Percentiles rank a stretch among this genome's conserved stretches.
phyloP scores from a whole-genome alignment of 2,329 filamentous ascomycete genomes.

The Colletotrichum cereale region DNA sequence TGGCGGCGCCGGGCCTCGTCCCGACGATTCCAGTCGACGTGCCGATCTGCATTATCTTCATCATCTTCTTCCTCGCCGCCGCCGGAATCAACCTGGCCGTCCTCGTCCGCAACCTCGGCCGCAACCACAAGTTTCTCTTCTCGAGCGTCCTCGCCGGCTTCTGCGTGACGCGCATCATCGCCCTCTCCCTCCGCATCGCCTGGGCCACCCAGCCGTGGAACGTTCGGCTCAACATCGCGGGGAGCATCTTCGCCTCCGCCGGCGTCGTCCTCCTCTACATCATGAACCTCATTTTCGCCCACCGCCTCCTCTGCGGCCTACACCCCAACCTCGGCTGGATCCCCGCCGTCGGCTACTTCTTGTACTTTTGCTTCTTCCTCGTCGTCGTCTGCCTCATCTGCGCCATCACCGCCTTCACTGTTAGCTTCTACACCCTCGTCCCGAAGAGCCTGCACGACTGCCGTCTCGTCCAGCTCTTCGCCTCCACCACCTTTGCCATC shows the following conservation, averaged over 20 bases:
- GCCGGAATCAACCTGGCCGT: constrained; percentile 71
- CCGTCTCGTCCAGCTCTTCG: constrained; percentile 74
- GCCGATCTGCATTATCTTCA: constrained; percentile 73
- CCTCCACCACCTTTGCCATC: constrained; percentile 72
- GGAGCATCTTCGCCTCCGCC: constrained; percentile 78
- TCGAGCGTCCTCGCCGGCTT: constrained; percentile 70
- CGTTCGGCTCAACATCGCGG: constrained; percentile 64
- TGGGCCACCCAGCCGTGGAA: constrained; percentile 61
- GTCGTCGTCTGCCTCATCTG: constrained; percentile 73
- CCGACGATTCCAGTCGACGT: constrained; percentile 72
- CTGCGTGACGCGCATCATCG: constrained; percentile 66
- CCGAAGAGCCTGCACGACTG: constrained; percentile 61
- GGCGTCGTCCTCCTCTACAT: constrained; percentile 82
- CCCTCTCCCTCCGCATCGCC: constrained; percentile 64
- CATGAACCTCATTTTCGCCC: constrained; percentile 81
- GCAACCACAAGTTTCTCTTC: constrained; percentile 70
- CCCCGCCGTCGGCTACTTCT: constrained; percentile 60
- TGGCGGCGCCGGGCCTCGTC: constrained; percentile 66
- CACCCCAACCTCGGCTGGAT: constrained; percentile 81
- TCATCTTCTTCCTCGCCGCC: constrained; percentile 67
- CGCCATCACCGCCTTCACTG: constrained; percentile 73
- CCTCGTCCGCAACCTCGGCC: constrained; percentile 62
- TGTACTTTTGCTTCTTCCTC: constrained; percentile 70
- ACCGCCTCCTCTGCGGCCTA: constrained; percentile 79
- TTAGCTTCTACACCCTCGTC: constrained; percentile 76